Evolutionary conservation across 768 basidiomycete genomes (phyloP).

Genomic region (Pisolithus microcarpus): DNA sequence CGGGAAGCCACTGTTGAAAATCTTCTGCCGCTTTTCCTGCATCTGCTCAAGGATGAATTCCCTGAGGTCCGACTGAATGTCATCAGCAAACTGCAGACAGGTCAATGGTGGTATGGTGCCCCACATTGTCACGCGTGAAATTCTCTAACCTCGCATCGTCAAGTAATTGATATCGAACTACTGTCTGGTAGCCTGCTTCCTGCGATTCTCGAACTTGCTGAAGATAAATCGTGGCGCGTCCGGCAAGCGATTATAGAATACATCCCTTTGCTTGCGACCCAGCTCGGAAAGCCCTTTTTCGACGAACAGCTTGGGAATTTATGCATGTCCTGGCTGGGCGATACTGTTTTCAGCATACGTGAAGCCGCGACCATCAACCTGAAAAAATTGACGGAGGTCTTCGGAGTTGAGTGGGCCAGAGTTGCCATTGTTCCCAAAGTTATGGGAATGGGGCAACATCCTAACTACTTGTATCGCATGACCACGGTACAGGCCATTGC

Average conservation of each 20-base stretch:
- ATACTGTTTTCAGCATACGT: constrained; percentile 96
- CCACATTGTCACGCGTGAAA: not conserved
- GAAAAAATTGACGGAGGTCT: constrained; percentile 95
- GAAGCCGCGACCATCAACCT: constrained; percentile 97
- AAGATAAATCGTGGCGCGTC: constrained; percentile 99
- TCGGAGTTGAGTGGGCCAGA: constrained; percentile 97
- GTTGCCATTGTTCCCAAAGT: constrained; percentile 93
- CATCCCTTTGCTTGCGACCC: constrained; percentile 97
- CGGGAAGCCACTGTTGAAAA: constrained; percentile 94
- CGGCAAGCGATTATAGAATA: constrained; percentile 99
- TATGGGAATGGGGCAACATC: constrained; percentile 93
- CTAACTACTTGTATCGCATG: constrained; percentile 97
- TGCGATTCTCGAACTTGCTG: constrained; percentile 94
- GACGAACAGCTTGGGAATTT: constrained; percentile 94
- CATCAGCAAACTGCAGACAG: constrained; percentile 95
- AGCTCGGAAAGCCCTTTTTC: constrained; percentile 93
- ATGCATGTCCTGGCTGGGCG: constrained; percentile 99
- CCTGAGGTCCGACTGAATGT: constrained; percentile 96
- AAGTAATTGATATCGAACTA: constrained; percentile 97
- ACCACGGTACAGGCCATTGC: constrained; percentile 98
- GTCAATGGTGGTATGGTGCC: constrained; percentile 77
- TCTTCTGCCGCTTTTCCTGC: constrained; percentile 92
- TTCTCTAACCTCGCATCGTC: constrained; percentile 2
- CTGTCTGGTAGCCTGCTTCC: constrained; percentile 92
- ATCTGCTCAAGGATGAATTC: constrained; percentile 96